phyloP scores from a whole-genome alignment of 257 asterid genomes.

The Nicotiana otophora region DNA sequence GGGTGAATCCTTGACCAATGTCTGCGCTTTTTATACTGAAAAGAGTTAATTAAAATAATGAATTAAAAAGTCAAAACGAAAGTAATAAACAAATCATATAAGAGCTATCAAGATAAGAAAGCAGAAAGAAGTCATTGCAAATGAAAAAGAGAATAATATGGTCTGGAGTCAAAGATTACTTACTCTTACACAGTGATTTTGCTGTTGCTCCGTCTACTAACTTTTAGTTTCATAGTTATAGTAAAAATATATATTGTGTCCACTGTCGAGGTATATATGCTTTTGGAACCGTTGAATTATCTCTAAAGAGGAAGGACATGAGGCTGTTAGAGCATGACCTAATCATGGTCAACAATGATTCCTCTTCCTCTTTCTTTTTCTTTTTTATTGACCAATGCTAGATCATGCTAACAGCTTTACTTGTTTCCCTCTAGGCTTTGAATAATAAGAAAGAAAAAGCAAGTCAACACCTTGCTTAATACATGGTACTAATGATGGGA shows the following conservation, averaged over 20 bases:
- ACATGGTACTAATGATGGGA: too few relatives aligned
- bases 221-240: background rate
- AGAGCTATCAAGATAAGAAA: background rate
- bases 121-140: background rate
- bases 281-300: slow-evolving; percentile 8
- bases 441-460: too few relatives aligned
- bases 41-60: background rate
- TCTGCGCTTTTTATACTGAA: too few relatives aligned
- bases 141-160: background rate
- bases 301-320: slow-evolving; percentile 74
- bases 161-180: background rate
- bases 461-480: too few relatives aligned
- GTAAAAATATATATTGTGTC: background rate
- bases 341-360: slow-evolving; percentile 30
- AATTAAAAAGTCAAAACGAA: background rate
- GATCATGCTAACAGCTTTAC: too few relatives aligned
- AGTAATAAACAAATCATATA: background rate
- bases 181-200: background rate
- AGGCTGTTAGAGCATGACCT: slow-evolving; percentile 97
- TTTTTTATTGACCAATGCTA: background rate
- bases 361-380: background rate
- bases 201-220: background rate
- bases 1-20: too few relatives aligned
- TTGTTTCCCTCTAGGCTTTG: too few relatives aligned
- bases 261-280: background rate